Percentiles rank a stretch among this genome's conserved stretches.
phyloP scores from a whole-genome alignment of 2,329 filamentous ascomycete species.

The Clarireedia monteithiana region DNA sequence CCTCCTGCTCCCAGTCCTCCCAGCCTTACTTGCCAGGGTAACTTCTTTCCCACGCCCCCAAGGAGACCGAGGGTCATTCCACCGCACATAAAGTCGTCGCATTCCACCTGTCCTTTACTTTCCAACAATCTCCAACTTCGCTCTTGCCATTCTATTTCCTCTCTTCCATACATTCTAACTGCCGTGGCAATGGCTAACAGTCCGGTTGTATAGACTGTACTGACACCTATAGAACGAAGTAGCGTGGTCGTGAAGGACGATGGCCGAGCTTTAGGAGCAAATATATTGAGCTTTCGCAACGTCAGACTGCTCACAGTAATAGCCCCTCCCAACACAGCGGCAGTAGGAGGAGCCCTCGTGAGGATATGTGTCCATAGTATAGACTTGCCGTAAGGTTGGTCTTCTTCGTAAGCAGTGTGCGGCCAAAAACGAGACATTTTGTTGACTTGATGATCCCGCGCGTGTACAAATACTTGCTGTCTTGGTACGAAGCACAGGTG shows the following conservation, averaged over 20 bases:
- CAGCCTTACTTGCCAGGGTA: constrained; percentile 32
- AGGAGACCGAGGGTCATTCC: constrained; percentile 34
- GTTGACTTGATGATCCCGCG: background rate
- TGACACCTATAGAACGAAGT: constrained; percentile 39
- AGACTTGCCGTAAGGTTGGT: constrained; percentile 46
- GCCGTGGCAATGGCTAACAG: constrained; percentile 37
- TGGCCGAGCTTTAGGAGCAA: constrained; percentile 1
- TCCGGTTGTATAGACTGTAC: constrained; percentile 37
- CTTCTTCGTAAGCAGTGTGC: constrained; percentile 52
- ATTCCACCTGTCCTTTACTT: constrained; percentile 47
- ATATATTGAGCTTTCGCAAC: constrained; percentile 14
- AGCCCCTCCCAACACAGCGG: constrained; percentile 40
- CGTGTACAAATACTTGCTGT: too few species aligned
- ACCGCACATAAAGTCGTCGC: constrained; percentile 46
- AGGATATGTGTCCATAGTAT: constrained; percentile 55
- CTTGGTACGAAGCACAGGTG: too few species aligned
- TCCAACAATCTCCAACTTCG: constrained; percentile 53
- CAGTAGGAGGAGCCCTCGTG: constrained; percentile 45
- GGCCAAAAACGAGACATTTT: constrained; percentile 45
- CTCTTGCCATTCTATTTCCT: constrained; percentile 57
- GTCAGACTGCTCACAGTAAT: constrained; percentile 30
- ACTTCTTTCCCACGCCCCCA: constrained; percentile 25
- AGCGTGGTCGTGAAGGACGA: constrained; percentile 31
- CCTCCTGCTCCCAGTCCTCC: constrained; percentile 42
- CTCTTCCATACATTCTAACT: constrained; percentile 45